phyloP scores from a whole-genome alignment of 2,329 filamentous ascomycete species.

The Ceratocystis lukuohia region DNA sequence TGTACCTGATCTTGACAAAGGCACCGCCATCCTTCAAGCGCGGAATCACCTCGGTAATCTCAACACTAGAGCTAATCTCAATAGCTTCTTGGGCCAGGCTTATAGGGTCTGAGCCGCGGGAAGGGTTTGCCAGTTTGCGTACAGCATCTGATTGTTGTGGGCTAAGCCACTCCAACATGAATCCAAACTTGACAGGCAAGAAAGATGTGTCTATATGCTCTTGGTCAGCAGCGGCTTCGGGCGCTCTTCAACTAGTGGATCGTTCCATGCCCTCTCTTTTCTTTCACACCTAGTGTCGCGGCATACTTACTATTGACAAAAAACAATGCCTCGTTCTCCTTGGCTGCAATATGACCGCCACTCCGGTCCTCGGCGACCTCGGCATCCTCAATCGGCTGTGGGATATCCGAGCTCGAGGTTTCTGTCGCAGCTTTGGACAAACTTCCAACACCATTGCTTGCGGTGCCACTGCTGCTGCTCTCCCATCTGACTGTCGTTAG shows the following conservation, averaged over 20 bases:
- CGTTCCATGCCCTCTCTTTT: not conserved
- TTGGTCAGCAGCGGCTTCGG: not conserved
- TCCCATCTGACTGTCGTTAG: constrained; percentile 16
- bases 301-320: constrained; percentile 68
- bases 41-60: constrained; percentile 69
- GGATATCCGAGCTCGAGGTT: constrained; percentile 9
- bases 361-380: constrained; percentile 44
- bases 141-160: constrained; percentile 13
- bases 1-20: constrained; percentile 69
- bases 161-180: constrained; percentile 17
- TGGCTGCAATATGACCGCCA: constrained; percentile 68
- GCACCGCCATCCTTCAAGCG: constrained; percentile 83
- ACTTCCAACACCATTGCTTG: not conserved
- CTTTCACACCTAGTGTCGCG: not conserved
- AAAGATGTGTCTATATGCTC: constrained; percentile 14
- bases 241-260: not conserved
- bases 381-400: constrained; percentile 17
- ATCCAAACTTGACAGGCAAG: constrained; percentile 15
- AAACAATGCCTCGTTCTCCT: constrained; percentile 64
- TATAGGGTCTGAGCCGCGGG: constrained; percentile 41
- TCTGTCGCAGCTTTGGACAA: constrained; percentile 13
- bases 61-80: constrained; percentile 47
- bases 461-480: constrained; percentile 19
- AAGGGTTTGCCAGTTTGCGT: constrained; percentile 36
- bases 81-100: constrained; percentile 47